Percentiles rank a stretch among this genome's conserved stretches.
Evolutionary conservation across 2,329 filamentous ascomycete species (phyloP).

Genomic region (Aspergillus sp.): DNA sequence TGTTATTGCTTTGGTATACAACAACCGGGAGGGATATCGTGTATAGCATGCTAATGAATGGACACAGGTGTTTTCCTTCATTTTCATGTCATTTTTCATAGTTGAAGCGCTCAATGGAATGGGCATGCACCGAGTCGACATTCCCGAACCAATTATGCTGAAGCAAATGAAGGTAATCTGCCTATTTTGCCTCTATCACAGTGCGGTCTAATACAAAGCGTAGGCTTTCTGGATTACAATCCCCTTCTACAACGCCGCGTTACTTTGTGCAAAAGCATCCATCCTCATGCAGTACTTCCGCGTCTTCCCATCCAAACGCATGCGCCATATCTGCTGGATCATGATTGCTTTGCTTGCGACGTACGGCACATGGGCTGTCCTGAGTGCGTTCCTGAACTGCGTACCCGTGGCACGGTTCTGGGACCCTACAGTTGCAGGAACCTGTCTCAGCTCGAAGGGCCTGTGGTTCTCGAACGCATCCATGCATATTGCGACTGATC

Average conservation of each 20-base stretch:
- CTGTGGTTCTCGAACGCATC: constrained; percentile 48
- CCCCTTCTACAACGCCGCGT: constrained; percentile 39
- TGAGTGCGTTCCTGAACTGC: constrained; percentile 38
- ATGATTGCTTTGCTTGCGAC: constrained; percentile 37
- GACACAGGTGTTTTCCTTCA: constrained; percentile 30
- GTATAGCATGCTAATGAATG: background rate
- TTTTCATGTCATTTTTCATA: constrained; percentile 37
- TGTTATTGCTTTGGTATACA: constrained; percentile 32
- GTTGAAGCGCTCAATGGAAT: constrained; percentile 36
- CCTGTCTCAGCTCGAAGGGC: constrained; percentile 39
- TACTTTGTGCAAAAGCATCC: constrained; percentile 46
- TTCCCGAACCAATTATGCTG: constrained; percentile 28
- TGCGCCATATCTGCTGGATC: constrained; percentile 37
- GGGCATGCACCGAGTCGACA: constrained; percentile 34
- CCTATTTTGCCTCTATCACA: background rate
- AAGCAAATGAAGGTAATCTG: constrained; percentile 34
- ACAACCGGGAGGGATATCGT: background rate
- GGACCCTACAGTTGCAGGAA: constrained; percentile 27
- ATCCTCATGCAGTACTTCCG: constrained; percentile 52
- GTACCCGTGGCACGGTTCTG: constrained; percentile 39
- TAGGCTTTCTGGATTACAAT: constrained; percentile 39
- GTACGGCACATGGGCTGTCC: constrained; percentile 36
- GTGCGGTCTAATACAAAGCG: constrained; percentile 7
- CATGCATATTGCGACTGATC: constrained; percentile 46
- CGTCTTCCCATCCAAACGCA: constrained; percentile 40